Evolutionary conservation across 176 grass and related monocot genomes (phyloP).

Genomic region (Aegilops tauschii): DNA sequence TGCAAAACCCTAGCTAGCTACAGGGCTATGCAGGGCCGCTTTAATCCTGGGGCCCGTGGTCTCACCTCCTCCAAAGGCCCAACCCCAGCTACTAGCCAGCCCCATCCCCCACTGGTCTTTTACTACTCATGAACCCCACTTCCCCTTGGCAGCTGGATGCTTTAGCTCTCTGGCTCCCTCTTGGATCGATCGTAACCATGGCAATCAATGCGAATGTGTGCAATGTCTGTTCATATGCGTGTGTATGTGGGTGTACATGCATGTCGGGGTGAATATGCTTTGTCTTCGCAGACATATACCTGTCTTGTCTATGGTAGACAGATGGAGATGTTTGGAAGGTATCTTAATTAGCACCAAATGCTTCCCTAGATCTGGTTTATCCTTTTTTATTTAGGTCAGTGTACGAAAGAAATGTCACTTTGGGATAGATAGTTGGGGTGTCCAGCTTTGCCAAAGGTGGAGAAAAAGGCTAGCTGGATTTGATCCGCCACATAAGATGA

Average conservation of each 20-base stretch:
- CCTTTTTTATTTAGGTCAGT: not conserved
- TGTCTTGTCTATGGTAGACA: conserved; percentile 49
- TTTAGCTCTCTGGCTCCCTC: conserved; percentile 4
- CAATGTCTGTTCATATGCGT: not conserved
- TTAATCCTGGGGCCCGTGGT: conserved; percentile 18
- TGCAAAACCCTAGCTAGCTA: conserved; percentile 52
- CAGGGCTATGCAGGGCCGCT: conserved; percentile 37
- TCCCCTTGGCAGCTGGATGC: conserved; percentile 1
- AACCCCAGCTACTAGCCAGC: not conserved
- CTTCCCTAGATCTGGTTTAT: not conserved
- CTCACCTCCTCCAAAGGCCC: conserved; percentile 19
- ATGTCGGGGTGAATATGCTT: not conserved
- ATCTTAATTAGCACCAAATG: conserved; percentile 21
- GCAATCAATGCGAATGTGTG: conserved; percentile 11
- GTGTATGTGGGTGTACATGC: not conserved
- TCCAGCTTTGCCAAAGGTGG: conserved; percentile 35
- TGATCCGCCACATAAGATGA: conserved; percentile 2
- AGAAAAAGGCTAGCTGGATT: conserved; percentile 6
- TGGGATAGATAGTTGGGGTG: conserved; percentile 20
- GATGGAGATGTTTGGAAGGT: conserved; percentile 11
- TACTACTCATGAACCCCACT: conserved; percentile 36
- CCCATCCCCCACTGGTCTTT: conserved; percentile 28
- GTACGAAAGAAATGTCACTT: conserved; percentile 37
- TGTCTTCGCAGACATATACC: conserved; percentile 23
- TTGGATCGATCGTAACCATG: conserved; percentile 20